Conservation (phyloP, 441 rosid species). For the Eruca vesicaria region DNA sequence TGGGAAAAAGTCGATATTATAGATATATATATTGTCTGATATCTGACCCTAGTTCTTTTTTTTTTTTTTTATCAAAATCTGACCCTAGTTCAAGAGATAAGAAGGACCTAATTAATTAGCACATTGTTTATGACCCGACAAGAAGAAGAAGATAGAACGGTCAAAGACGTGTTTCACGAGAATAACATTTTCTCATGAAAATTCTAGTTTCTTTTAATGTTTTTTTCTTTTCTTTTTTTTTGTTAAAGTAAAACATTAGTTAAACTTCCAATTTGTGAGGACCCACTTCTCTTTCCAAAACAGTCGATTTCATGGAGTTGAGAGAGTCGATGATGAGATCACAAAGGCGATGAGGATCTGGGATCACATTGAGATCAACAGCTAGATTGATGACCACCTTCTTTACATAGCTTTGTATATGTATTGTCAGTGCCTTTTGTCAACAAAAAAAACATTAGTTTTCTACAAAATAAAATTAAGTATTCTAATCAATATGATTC, state of each 20-base stretch:
- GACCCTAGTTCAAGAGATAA: background rate
- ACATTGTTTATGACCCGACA: background rate
- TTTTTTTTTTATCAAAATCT: too few relatives aligned
- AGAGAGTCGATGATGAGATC: background rate
- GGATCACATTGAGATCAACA: background rate
- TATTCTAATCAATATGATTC: background rate
- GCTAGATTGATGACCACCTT: constrained; percentile 4
- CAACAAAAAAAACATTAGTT: background rate
- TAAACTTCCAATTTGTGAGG: background rate
- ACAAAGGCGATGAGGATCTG: background rate
- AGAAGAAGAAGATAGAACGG: background rate
- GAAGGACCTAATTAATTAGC: background rate
- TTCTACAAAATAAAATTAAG: background rate
- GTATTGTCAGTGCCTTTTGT: background rate
- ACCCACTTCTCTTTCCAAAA: background rate
- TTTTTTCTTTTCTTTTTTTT: too few relatives aligned
- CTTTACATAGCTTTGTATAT: background rate
- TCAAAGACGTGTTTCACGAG: background rate
- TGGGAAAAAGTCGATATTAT: background rate
- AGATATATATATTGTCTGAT: background rate
- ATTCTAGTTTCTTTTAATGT: background rate
- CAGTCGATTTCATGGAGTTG: background rate
- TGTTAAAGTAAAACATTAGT: background rate
- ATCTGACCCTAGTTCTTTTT: too few relatives aligned
- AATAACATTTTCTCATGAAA: background rate